Base-by-base conservation (phyloP, 2,329 filamentous ascomycete genomes). In the Blastomyces percursus region DNA sequence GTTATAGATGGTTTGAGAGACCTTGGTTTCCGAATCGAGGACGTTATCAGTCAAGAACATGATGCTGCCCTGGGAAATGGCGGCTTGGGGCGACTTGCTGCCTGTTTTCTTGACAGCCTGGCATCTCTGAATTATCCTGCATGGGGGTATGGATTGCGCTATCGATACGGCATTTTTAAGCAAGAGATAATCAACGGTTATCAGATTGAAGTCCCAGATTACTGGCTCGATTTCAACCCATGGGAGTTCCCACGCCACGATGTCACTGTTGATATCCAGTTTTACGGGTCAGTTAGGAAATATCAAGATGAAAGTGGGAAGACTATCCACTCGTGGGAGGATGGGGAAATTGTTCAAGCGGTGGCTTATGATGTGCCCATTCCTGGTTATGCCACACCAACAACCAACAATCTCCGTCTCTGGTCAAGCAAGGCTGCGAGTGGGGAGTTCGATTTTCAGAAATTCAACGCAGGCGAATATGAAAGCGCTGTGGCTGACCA, bases 191-290 rank as follows among this genome's bases (percentile, higher is more conserved):
- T 96, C 64, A 89, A 97, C 71, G 94, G 94, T 63, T 99, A 96
- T 75, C 94, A 99, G 77, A 91, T 99, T 67, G 94, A 99, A 73
- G 89, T 97, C 64, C 94, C 94, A 24, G 94, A 99, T 75, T 97
- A 99, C 78, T 99, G 94, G 94, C 85, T 99, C 61, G 94, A 97
- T 74, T 96, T 97, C 77, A 99, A 99, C 77, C 94, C 94, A 0
- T 99, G 94, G 94, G 94, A 99, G 74, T 99, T 97, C 71, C 91
- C 92, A 51, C 84, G 94, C 68, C 91, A 96, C 75, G 94, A 99
- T 73, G 89, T 99, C 65, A 92, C 89, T 1, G 92, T 99, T 30
- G 90, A 97, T 76, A 91, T 99, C 64, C 92, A 97, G 81, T 99
- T 99, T 80, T 96, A 93, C 70, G 94, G 94, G 40, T 79, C 86